Evolutionary conservation across 768 basidiomycete species (phyloP).

Genomic region (Lentinula guzmanii): DNA sequence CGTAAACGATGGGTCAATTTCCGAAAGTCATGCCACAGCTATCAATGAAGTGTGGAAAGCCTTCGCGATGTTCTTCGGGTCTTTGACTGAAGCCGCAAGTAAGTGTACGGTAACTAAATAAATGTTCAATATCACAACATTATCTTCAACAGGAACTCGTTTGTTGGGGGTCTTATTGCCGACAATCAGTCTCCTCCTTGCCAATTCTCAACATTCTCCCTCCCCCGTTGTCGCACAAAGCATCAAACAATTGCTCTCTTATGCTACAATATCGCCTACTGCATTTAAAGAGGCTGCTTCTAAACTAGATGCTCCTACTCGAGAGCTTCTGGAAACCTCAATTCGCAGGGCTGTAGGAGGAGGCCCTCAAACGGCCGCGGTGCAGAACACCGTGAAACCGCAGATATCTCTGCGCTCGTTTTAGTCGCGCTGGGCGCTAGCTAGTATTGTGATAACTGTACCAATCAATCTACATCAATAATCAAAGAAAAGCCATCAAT

Average conservation of each 20-base stretch:
- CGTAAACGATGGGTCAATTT: constrained; percentile 49
- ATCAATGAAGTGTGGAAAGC: constrained; percentile 81
- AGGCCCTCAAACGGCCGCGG: constrained; percentile 17
- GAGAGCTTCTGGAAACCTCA: constrained; percentile 67
- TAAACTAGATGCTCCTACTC: constrained; percentile 49
- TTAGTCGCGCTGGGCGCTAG: constrained; percentile 19
- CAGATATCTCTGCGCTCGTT: constrained; percentile 77
- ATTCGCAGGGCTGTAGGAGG: constrained; percentile 71
- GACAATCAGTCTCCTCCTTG: constrained; percentile 64
- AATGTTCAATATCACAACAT: constrained; percentile 5
- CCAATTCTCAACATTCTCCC: constrained; percentile 37
- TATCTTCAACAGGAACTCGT: constrained; percentile 45
- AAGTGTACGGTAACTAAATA: constrained; percentile 21
- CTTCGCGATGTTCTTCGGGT: constrained; percentile 56
- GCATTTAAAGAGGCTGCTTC: constrained; percentile 84
- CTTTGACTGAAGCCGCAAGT: constrained; percentile 59
- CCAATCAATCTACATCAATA: background rate
- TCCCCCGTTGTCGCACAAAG: constrained; percentile 49
- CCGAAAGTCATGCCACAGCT: constrained; percentile 53
- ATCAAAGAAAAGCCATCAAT: background rate
- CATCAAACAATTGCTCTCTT: constrained; percentile 60
- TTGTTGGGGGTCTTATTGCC: constrained; percentile 71
- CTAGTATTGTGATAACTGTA: background rate
- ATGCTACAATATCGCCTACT: constrained; percentile 63
- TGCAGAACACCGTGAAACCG: constrained; percentile 45